phyloP scores from a whole-genome alignment of 169 alveolate species.

The Cystoisospora suis region DNA sequence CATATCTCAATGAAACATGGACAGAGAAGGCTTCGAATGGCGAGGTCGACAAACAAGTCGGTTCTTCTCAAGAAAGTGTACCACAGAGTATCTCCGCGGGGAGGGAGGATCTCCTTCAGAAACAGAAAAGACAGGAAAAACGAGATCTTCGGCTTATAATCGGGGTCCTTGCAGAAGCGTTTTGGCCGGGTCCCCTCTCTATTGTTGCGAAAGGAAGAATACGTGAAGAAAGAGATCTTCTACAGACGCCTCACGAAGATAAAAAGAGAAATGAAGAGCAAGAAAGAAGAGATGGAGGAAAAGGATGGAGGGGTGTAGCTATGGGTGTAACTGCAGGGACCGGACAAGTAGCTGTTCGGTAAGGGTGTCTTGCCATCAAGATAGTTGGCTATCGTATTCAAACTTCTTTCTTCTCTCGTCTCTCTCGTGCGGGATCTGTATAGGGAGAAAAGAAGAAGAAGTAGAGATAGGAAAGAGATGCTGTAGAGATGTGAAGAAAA shows the following conservation, averaged over 20 bases:
- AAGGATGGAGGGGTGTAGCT: slow-evolving; percentile 67
- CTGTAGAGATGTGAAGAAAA: no score
- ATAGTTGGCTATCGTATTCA: no score
- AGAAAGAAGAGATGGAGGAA: background rate
- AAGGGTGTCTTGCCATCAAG: background rate
- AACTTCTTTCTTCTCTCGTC: no score
- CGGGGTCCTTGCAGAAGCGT: slow-evolving; percentile 77
- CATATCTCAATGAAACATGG: no score
- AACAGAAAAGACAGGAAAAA: slow-evolving; percentile 57
- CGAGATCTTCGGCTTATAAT: slow-evolving; percentile 55
- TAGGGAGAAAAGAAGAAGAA: no score
- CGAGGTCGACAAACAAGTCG: no score
- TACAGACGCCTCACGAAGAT: background rate
- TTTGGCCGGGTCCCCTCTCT: slow-evolving; percentile 96
- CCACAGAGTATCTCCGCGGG: no score
- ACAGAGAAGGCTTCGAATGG: no score
- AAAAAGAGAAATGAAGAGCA: background rate
- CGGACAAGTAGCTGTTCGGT: slow-evolving; percentile 44
- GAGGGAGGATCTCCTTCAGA: no score
- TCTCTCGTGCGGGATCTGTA: no score
- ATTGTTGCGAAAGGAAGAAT: slow-evolving; percentile 76
- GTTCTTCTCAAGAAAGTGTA: no score
- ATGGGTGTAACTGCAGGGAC: slow-evolving; percentile 82
- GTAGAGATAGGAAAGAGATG: no score
- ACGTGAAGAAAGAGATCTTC: background rate